A percentile compares a stretch with the other conserved stretches of the same genome.
Conservation (phyloP, 345 rosid species). For the Anastatica hierochuntica region DNA sequence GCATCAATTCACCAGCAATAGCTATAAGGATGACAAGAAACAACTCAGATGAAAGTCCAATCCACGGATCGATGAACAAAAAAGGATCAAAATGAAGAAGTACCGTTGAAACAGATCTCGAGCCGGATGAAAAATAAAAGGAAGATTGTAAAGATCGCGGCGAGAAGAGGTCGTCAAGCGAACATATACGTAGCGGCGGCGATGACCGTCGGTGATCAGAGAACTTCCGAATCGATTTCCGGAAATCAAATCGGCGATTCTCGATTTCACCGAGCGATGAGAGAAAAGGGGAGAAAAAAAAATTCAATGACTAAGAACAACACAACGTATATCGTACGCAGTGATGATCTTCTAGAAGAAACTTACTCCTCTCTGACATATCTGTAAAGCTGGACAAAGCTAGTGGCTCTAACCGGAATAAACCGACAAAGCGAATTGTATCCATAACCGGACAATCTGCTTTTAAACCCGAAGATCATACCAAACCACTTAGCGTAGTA, state of each 20-base stretch:
- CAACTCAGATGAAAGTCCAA: slow-evolving; percentile 1
- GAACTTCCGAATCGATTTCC: slow-evolving; percentile 4
- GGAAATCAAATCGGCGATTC: slow-evolving; percentile 9
- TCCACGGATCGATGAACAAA: slow-evolving; percentile 8
- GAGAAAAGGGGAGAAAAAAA: slow-evolving; percentile 3
- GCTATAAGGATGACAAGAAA: neutral
- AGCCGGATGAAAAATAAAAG: neutral
- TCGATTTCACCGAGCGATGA: slow-evolving; percentile 16
- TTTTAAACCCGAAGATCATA: no score
- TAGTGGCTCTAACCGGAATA: slow-evolving; percentile 1
- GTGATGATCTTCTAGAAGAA: slow-evolving; percentile 17
- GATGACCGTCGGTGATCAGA: slow-evolving; percentile 14
- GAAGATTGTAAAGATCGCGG: slow-evolving; percentile 14
- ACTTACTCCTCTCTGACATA: slow-evolving; percentile 17
- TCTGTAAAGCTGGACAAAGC: slow-evolving; percentile 8
- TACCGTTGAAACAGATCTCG: slow-evolving; percentile 27
- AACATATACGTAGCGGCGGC: slow-evolving; percentile 4
- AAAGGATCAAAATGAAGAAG: neutral
- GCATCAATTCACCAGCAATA: slow-evolving; percentile 1
- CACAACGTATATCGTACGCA: neutral
- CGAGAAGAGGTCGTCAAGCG: slow-evolving; percentile 4
- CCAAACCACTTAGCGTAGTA: no score
- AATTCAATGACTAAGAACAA: neutral
- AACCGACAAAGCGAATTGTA: slow-evolving; percentile 16
- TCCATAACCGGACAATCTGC: no score